Conservation (phyloP, 352 stramenopile genomes). For the Phytopythium helicoides region DNA sequence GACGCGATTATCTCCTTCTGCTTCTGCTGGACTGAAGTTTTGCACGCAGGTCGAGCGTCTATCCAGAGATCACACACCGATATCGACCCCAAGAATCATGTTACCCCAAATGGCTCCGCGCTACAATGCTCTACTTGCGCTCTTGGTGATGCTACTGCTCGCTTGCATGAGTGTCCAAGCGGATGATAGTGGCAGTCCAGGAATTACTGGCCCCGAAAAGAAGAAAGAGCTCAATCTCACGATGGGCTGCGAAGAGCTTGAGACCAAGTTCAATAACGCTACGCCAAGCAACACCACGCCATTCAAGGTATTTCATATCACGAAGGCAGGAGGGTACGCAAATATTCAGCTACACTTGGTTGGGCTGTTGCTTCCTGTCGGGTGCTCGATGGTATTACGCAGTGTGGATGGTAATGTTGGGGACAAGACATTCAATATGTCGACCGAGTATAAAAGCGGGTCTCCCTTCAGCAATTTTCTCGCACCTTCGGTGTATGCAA, state of each 20-base stretch:
- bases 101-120: no score
- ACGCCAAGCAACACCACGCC: conserved; percentile 23
- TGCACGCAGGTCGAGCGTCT: no score
- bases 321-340: conserved; percentile 47
- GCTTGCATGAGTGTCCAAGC: no score
- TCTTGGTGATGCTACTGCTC: no score
- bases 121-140: no score
- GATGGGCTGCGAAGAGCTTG: conserved; percentile 54
- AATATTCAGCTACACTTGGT: conserved; percentile 52
- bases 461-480: conserved; percentile 20
- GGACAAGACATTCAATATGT: conserved; percentile 42
- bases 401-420: conserved; percentile 41
- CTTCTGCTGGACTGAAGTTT: no score
- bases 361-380: conserved; percentile 42
- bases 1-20: no score
- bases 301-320: conserved; percentile 49
- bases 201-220: neutral
- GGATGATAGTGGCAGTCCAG: no score
- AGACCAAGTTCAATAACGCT: conserved; percentile 36
- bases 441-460: conserved; percentile 26
- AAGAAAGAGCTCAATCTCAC: conserved; percentile 15
- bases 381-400: conserved; percentile 36
- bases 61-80: no score
- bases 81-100: no score
- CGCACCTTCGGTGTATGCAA: conserved; percentile 34